Evolutionary conservation across 2,329 filamentous ascomycete species (phyloP).

Genomic region (Alternaria sp.): DNA sequence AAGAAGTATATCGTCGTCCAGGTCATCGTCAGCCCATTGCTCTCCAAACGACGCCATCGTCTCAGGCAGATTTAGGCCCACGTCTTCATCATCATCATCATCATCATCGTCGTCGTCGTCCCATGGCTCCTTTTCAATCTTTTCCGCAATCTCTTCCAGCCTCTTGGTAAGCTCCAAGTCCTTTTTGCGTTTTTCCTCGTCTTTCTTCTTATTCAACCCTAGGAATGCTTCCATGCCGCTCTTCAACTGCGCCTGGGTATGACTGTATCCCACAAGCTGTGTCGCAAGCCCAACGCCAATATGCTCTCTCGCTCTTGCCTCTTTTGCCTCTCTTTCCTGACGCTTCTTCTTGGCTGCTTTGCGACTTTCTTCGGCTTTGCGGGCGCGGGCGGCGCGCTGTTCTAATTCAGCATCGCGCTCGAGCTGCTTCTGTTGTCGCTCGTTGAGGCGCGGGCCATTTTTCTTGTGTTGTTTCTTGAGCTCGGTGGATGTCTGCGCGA

Average conservation of each 20-base stretch:
- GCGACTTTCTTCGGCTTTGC: conserved; percentile 45
- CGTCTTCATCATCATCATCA: conserved; percentile 20
- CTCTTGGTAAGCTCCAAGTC: conserved; percentile 32
- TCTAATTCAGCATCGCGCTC: conserved; percentile 46
- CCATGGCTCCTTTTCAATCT: conserved; percentile 46
- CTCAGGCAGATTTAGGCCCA: conserved; percentile 25
- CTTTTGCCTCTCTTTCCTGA: conserved; percentile 45
- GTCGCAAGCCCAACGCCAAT: conserved; percentile 50
- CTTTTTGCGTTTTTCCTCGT: conserved; percentile 31
- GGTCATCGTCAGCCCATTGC: conserved; percentile 40
- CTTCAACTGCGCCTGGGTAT: conserved; percentile 50
- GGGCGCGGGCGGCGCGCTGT: conserved; percentile 43
- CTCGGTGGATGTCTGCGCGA: conserved; percentile 49
- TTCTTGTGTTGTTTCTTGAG: conserved; percentile 47
- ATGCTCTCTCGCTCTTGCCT: conserved; percentile 38
- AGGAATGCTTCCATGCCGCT: conserved; percentile 51
- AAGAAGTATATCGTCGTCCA: conserved; percentile 47
- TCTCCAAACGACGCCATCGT: conserved; percentile 19
- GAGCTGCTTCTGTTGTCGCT: conserved; percentile 41
- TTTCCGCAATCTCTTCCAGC: conserved; percentile 33
- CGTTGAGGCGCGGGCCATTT: conserved; percentile 37
- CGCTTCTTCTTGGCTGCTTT: conserved; percentile 44
- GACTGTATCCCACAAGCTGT: conserved; percentile 51
- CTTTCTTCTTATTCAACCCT: conserved; percentile 38
- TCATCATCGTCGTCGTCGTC: conserved; percentile 43